A percentile compares a stretch with the other conserved stretches of the same genome.
phyloP scores from a whole-genome alignment of 257 asterid species.

The Nicotiana attenuata region DNA sequence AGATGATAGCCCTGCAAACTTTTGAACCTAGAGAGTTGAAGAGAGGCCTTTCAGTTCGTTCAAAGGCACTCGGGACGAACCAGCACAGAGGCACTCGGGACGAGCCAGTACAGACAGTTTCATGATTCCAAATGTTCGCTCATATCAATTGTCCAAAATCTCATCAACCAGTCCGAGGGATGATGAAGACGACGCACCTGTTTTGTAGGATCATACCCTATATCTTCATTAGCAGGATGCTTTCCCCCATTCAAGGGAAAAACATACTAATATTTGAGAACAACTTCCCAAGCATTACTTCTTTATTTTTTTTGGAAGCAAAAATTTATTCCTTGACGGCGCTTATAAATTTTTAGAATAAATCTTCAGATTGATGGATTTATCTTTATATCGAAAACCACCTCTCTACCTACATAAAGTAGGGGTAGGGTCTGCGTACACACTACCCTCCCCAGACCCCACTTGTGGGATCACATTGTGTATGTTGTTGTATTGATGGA shows the following conservation, averaged over 20 bases:
- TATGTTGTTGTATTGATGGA: no score
- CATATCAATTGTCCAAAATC: neutral
- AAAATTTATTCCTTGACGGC: neutral
- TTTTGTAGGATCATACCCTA: neutral
- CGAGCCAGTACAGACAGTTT: neutral
- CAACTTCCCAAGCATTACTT: neutral
- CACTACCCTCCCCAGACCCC: no score
- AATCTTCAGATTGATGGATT: no score
- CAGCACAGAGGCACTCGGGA: neutral
- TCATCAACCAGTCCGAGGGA: neutral
- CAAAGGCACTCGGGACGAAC: neutral
- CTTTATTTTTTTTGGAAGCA: neutral
- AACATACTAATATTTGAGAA: neutral
- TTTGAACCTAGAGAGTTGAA: conserved; percentile 22
- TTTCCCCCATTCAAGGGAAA: neutral
- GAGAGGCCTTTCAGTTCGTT: neutral
- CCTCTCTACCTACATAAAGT: no score
- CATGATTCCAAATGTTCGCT: neutral
- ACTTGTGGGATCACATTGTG: no score
- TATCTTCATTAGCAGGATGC: neutral
- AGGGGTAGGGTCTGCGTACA: no score
- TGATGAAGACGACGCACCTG: neutral
- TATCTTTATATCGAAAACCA: no score
- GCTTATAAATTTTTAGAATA: no score
- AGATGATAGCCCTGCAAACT: conserved; percentile 94